phyloP scores from a whole-genome alignment of 176 grass and related monocot species.

The Poa annua region DNA sequence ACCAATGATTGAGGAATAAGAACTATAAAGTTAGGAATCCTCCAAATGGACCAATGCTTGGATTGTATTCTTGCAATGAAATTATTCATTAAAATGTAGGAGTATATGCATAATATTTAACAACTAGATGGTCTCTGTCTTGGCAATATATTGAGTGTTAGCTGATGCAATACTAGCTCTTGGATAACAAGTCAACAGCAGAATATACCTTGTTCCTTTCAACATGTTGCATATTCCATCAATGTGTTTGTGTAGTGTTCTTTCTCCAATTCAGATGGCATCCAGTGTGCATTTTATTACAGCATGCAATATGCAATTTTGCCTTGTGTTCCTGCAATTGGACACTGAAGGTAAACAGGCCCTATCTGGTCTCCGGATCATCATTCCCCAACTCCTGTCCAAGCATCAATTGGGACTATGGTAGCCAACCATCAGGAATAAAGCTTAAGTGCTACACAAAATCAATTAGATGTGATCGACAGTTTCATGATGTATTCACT shows the following conservation, averaged over 20 bases:
- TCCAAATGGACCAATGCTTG: neutral
- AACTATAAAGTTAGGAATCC: neutral
- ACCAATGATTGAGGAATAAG: conserved; percentile 36
- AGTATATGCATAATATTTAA: neutral
- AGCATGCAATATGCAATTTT: neutral
- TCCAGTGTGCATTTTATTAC: neutral
- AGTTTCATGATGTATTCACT: conserved; percentile 8
- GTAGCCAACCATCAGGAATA: neutral
- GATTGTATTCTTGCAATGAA: neutral
- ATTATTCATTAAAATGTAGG: neutral
- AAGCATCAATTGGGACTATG: neutral
- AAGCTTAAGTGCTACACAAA: neutral
- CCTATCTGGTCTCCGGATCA: neutral
- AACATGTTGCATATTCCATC: neutral
- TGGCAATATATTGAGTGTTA: neutral
- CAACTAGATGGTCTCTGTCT: neutral
- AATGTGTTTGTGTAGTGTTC: neutral
- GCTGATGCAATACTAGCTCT: conserved; percentile 11
- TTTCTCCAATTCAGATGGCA: neutral
- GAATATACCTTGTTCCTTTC: conserved; percentile 16
- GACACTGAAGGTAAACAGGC: conserved; percentile 4
- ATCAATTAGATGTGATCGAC: neutral
- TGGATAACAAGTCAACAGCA: neutral
- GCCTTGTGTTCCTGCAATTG: conserved; percentile 8
- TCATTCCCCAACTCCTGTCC: neutral